These are phyloP conservation scores for Nepenthes mirabilis DNA, from an alignment of 148 eudicot species.

Conservation along the genomic window DNA sequence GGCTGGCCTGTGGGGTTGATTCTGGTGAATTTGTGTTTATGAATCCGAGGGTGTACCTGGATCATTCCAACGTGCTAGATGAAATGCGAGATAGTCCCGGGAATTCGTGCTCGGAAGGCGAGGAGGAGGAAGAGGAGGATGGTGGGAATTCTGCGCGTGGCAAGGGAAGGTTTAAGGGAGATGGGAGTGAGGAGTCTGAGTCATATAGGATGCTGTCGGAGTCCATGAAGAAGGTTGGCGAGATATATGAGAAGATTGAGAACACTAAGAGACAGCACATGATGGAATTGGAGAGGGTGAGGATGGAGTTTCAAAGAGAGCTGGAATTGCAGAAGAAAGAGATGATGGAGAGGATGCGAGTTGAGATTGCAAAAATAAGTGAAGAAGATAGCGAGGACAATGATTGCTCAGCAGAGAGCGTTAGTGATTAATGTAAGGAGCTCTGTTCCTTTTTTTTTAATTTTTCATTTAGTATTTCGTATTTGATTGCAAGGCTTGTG, in stretches of 20 bases:
- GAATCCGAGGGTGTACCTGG: conserved; percentile 77
- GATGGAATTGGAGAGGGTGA: conserved; percentile 86
- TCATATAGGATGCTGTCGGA: conserved; percentile 65
- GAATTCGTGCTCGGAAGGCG: conserved; percentile 39
- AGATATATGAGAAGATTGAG: conserved; percentile 90
- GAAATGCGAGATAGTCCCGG: conserved; percentile 97
- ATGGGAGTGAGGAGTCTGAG: conserved; percentile 25
- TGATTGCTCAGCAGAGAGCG: conserved; percentile 39
- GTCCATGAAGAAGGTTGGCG: conserved; percentile 74
- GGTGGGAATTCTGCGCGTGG: conserved; percentile 3
- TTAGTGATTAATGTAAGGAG: conserved; percentile 23
- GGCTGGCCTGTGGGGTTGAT: conserved; percentile 83
- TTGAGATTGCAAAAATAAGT: conserved; percentile 56
- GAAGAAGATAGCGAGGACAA: conserved; percentile 26
- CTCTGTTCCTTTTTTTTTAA: no score
- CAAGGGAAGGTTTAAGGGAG: conserved; percentile 10
- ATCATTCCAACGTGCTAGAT: conserved; percentile 65
- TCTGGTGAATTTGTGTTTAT: conserved; percentile 92
- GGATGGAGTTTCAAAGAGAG: conserved; percentile 71
- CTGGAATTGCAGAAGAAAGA: conserved; percentile 82
- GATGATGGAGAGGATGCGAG: conserved; percentile 65
- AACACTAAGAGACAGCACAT: conserved; percentile 76
- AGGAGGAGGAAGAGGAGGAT: conserved; percentile 27
- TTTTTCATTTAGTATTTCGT: no score
- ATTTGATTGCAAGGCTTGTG: no score